Conservation (phyloP, 2,329 filamentous ascomycete genomes). For the Cladosporium sp. region DNA sequence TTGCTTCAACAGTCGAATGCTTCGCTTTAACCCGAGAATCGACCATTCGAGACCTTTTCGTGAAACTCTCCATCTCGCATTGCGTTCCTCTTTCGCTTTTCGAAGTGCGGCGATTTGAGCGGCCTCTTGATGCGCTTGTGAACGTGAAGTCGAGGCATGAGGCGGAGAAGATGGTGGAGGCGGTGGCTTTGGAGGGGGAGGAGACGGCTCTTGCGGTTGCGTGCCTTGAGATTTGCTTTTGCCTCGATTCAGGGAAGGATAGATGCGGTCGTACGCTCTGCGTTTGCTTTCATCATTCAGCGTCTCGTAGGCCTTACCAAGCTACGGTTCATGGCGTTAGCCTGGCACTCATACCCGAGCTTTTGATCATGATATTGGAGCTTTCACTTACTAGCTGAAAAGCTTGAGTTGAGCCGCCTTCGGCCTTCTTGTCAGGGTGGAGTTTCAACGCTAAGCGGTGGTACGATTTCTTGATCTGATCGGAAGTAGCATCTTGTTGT, state of each 20-base stretch:
- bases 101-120: background rate
- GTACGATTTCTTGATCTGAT: slow-evolving; percentile 37
- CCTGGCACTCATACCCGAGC: background rate
- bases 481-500: slow-evolving; percentile 29
- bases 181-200: background rate
- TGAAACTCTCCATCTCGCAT: background rate
- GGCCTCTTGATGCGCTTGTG: background rate
- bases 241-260: slow-evolving; percentile 30
- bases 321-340: slow-evolving; percentile 26
- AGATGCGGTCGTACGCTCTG: slow-evolving; percentile 37
- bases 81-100: background rate
- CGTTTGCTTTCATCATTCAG: slow-evolving; percentile 37
- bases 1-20: background rate
- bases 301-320: slow-evolving; percentile 40
- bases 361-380: background rate
- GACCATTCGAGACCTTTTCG: background rate
- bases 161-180: background rate
- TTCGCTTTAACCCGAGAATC: background rate
- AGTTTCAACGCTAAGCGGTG: slow-evolving; percentile 38
- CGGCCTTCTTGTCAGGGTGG: slow-evolving; percentile 37
- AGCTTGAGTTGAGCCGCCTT: slow-evolving; percentile 37
- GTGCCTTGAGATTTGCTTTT: slow-evolving; percentile 15
- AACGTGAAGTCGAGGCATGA: background rate
- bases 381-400: slow-evolving; percentile 37
- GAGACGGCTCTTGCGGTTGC: background rate